These are phyloP conservation scores for Hyphopichia burtonii DNA, from an alignment of 1,139 yeast genomes.

Conservation along the genomic window DNA sequence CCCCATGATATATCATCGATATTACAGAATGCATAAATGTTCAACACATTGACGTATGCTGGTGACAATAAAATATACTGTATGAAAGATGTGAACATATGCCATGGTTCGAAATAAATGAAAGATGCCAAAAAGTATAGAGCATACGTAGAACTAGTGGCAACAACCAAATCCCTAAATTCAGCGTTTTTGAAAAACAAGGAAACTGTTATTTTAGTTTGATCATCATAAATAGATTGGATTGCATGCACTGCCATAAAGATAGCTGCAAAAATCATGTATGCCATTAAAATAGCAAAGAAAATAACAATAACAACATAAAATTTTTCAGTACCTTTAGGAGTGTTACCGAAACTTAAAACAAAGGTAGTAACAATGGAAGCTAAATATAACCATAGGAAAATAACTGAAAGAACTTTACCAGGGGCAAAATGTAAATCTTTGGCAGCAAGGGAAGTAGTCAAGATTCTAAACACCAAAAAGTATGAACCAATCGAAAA, in stretches of 20 bases:
- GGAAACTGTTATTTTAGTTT: slow-evolving; percentile 42
- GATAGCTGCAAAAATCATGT: slow-evolving; percentile 71
- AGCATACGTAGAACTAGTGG: slow-evolving; percentile 90
- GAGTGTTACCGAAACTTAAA: slow-evolving; percentile 89
- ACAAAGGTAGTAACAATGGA: slow-evolving; percentile 91
- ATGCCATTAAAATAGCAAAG: slow-evolving; percentile 89
- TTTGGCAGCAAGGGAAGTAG: slow-evolving; percentile 61
- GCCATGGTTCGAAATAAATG: slow-evolving; percentile 93
- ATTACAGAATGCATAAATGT: slow-evolving; percentile 91
- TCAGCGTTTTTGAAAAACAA: slow-evolving; percentile 55
- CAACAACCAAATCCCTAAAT: slow-evolving; percentile 68
- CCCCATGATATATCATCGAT: slow-evolving; percentile 98
- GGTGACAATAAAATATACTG: slow-evolving; percentile 89
- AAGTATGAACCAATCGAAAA: slow-evolving; percentile 80
- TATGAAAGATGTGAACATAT: slow-evolving; percentile 74
- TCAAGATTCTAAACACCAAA: slow-evolving; percentile 75
- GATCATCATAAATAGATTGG: slow-evolving; percentile 36
- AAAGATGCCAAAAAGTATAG: slow-evolving; percentile 76
- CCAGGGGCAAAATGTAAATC: slow-evolving; percentile 61
- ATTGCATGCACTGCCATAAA: slow-evolving; percentile 49
- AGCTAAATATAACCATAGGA: slow-evolving; percentile 86
- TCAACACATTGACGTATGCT: slow-evolving; percentile 86
- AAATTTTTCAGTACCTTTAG: slow-evolving; percentile 83
- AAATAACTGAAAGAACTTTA: slow-evolving; percentile 70
- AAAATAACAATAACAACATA: slow-evolving; percentile 82